Percentiles rank a stretch among this genome's conserved stretches.
These are phyloP conservation scores for Kwoniella dejecticola DNA, from an alignment of 768 basidiomycete species.

Conservation along the genomic window DNA sequence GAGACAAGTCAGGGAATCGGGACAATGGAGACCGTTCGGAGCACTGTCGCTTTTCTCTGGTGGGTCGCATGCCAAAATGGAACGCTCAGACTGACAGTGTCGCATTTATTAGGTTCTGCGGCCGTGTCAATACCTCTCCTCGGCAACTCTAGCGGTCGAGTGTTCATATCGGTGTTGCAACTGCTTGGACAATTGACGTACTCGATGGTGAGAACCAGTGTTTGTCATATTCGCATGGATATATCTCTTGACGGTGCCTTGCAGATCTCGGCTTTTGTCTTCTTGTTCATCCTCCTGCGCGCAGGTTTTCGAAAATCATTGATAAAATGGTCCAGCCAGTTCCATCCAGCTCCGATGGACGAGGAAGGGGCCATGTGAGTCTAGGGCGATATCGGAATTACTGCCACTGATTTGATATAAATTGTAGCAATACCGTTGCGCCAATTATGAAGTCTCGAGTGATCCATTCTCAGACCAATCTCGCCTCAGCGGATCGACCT, in stretches of 20 bases:
- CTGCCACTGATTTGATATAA: not conserved
- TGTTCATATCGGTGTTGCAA: not conserved
- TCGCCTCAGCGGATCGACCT: no score
- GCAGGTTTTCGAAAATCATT: constrained; percentile 1
- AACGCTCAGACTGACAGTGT: not conserved
- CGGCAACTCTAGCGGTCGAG: not conserved
- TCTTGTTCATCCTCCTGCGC: not conserved
- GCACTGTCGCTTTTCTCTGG: constrained; percentile 11
- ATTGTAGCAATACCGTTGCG: no score
- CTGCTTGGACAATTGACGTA: constrained; percentile 2
- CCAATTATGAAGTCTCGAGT: not conserved
- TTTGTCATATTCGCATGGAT: not conserved
- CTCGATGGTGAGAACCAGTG: not conserved
- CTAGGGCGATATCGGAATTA: not conserved
- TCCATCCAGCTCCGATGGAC: not conserved
- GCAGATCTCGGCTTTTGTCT: not conserved
- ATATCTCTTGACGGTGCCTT: not conserved
- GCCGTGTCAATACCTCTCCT: not conserved
- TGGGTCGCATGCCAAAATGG: not conserved
- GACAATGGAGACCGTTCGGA: not conserved
- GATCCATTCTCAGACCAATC: not conserved
- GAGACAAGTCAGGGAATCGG: not conserved
- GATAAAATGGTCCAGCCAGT: not conserved
- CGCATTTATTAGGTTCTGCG: not conserved
- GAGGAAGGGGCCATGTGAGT: not conserved